Base-by-base conservation (phyloP, 179 eudicot genomes). In the Pouteria campechiana region DNA sequence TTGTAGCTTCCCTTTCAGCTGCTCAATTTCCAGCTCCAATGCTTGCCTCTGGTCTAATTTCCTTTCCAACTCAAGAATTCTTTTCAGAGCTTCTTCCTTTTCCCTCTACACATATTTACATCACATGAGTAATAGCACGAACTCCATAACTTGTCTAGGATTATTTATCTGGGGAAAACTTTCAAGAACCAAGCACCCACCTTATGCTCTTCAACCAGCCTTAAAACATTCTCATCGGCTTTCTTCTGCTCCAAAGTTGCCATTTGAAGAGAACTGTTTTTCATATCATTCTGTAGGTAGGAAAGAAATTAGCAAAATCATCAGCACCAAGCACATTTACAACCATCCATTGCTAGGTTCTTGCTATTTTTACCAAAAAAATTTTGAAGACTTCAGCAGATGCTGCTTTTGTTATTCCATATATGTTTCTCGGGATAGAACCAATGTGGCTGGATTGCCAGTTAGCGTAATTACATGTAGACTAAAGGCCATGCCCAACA, bases 121-220 rank as follows among this genome's bases (percentile, higher is more conserved):
- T 32, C 27, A 15, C 20, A 50, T 27, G 25, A 16, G 17, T 9
- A 39, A 37, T 30, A n/a, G n/a, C n/a, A n/a, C n/a, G n/a, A n/a
- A n/a, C n/a, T n/a, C n/a, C n/a, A n/a, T 16, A 37, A 46, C 50
- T 17, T 43, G 17, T 16, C 7, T 22, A 15, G 17, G 41, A 16
- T 37, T 29, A n/a, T 24, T 10, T 36, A 20, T 25, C n/a, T n/a
- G 12, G 44, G 11, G 25, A 21, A 19, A 20, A 41, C 14, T 32
- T 24, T 23, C 27, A 29, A 16, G 32, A 28, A 18, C 35, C 48
- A 33, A 44, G 41, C 27, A 46, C 18, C 32, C 25, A 90, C 98
- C 98, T 74, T 74, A 34, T 86, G 98, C 50, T 74, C 90, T 56
- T 86, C 95, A 13, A 83, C 82, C 58, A 90, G 68, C 68, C 75